Conservation (phyloP, 768 basidiomycete genomes). For the Psilocybe sp. region DNA sequence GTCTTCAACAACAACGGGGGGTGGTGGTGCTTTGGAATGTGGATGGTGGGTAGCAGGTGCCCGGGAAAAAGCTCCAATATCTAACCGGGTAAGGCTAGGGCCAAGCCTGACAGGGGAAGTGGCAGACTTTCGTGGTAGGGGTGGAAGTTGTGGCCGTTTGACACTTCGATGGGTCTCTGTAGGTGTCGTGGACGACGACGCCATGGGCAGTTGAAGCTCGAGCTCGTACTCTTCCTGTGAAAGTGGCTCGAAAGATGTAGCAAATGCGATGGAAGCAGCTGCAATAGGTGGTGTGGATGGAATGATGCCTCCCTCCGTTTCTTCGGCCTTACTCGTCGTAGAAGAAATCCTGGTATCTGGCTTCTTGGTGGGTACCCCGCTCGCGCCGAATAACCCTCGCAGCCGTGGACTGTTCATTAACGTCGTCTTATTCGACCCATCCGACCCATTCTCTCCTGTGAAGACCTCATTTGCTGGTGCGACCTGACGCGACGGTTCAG, state of each 20-base stretch:
- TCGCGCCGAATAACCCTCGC: constrained; percentile 24
- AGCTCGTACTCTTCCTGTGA: constrained; percentile 21
- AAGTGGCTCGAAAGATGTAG: constrained; percentile 16
- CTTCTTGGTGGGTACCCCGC: constrained; percentile 12
- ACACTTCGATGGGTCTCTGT: not conserved
- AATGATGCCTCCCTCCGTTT: constrained; percentile 5
- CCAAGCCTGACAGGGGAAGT: constrained; percentile 22
- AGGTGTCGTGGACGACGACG: constrained; percentile 7
- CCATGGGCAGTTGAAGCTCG: constrained; percentile 18
- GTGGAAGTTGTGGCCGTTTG: constrained; percentile 17
- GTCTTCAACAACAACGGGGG: constrained; percentile 17
- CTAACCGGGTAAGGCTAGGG: constrained; percentile 23
- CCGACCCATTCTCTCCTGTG: constrained; percentile 8
- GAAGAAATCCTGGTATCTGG: constrained; percentile 12
- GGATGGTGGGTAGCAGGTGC: constrained; percentile 9
- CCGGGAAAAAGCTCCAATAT: constrained; percentile 22
- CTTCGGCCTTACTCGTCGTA: constrained; percentile 17
- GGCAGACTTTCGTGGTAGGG: constrained; percentile 22
- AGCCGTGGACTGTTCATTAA: constrained; percentile 19
- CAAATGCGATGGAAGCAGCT: constrained; percentile 10
- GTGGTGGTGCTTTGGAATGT: constrained; percentile 17
- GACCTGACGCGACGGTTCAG: constrained; percentile 28
- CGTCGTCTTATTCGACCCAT: constrained; percentile 9
- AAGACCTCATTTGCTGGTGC: constrained; percentile 12
- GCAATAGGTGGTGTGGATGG: constrained; percentile 6